Evolutionary conservation across 257 asterid genomes (phyloP), one percentile per base, ranked within the genome.

Genomic region (Ophiorrhiza pumila): DNA sequence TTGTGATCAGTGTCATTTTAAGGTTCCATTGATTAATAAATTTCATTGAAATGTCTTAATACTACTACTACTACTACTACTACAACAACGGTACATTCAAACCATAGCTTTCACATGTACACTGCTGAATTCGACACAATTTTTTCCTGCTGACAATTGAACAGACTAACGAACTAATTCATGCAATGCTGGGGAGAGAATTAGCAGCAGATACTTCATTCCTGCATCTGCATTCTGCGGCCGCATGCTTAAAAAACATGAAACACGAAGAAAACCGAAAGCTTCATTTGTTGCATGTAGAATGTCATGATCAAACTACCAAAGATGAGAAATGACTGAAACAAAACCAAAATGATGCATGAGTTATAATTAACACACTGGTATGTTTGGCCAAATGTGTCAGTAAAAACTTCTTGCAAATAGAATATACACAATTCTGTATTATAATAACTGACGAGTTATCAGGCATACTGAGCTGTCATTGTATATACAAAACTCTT

Each of bases 401-500:
- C 31, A 32, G 23, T 56, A 35, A 34, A 29, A 35, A 34, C 29
- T 18, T 43, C 59, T 17, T 39, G 35, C 50, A 9, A 42, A 55
- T 29, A 9, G 68, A 41, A 72, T 71, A 57, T 73, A 1, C 69
- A 71, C 59, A 79, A 65, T 43, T 68, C 35, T 41, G 49, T 69
- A 62, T 71, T n/a, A 43, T 73, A 60, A 59, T 61, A 60, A 62
- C 61, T 11, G 11, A 27, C 17, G 25, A 20, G 13, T 43, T 29
- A 23, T 56, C 11, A 60, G 14, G 58, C 53, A 18, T 31, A 34
- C 27, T 55, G 29, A 43, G 73, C 35, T 5, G 55, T 32, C 23
- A 32, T 9, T 66, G 14, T 66, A 23, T 49, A 42, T 34, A 65
- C 68, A 47, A 61, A n/a, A 14, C 52, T 45, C 70, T 29, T 69